Percentiles rank a stretch among this genome's conserved stretches.
Evolutionary conservation across 306 rosid genomes (phyloP).

Genomic region (Arachis hypogaea): DNA sequence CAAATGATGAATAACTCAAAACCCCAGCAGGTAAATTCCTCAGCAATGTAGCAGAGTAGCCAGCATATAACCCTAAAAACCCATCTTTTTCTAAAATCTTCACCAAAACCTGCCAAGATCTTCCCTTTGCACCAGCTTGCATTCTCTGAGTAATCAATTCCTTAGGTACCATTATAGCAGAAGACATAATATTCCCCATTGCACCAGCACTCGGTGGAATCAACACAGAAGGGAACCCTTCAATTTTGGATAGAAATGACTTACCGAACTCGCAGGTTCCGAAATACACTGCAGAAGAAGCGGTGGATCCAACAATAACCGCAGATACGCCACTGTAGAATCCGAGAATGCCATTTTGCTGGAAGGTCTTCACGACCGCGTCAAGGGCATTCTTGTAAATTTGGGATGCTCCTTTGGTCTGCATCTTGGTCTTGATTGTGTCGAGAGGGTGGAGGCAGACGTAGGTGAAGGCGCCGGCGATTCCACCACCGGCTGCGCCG

Average conservation of each 20-base stretch:
- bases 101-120: conserved; percentile 72
- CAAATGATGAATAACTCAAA: conserved; percentile 82
- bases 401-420: conserved; percentile 76
- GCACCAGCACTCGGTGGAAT: conserved; percentile 91
- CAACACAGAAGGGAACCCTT: conserved; percentile 55
- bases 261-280: conserved; percentile 92
- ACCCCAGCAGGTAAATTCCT: conserved; percentile 92
- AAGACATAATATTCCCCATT: conserved; percentile 81
- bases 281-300: conserved; percentile 84
- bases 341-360: conserved; percentile 63
- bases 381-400: conserved; percentile 73
- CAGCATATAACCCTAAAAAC: conserved; percentile 75
- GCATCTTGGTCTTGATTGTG: conserved; percentile 86
- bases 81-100: conserved; percentile 74
- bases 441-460: conserved; percentile 90
- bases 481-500: conserved; percentile 85
- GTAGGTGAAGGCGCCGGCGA: conserved; percentile 96
- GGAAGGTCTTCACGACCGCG: conserved; percentile 70
- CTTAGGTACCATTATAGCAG: conserved; percentile 91
- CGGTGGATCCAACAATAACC: conserved; percentile 81
- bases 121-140: conserved; percentile 82
- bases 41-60: conserved; percentile 78
- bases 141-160: conserved; percentile 88
- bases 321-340: conserved; percentile 92
- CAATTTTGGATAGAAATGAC: conserved; percentile 58